phyloP scores from a whole-genome alignment of 1,284 basidiomycete genomes.

The Sparassis latifolia region DNA sequence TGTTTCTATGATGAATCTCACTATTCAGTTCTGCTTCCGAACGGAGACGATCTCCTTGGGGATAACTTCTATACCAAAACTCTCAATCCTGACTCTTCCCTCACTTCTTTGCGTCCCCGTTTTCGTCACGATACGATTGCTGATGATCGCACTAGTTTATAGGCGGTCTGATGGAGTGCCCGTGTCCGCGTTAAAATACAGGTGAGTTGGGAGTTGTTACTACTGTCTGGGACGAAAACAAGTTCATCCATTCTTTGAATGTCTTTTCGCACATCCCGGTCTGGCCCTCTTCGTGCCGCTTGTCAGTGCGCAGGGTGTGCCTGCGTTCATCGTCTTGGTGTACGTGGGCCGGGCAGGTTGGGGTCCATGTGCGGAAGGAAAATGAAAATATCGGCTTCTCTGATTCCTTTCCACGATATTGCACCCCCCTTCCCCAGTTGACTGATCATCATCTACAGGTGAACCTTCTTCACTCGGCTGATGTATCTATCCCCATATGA shows the following conservation, averaged over 20 bases:
- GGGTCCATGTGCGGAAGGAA: slow-evolving; percentile 31
- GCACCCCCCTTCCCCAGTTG: too few species aligned
- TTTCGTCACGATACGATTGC: not conserved
- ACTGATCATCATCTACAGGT: too few species aligned
- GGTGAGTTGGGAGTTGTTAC: slow-evolving; percentile 16
- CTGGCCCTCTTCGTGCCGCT: slow-evolving; percentile 25
- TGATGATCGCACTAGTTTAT: too few species aligned
- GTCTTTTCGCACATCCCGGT: slow-evolving; percentile 31
- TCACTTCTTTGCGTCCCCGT: slow-evolving; percentile 2
- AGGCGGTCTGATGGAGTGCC: too few species aligned
- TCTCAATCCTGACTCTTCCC: slow-evolving; percentile 32
- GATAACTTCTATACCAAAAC: slow-evolving; percentile 58
- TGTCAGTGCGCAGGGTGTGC: slow-evolving; percentile 28
- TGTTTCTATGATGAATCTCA: slow-evolving; percentile 42
- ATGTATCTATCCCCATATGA: too few species aligned
- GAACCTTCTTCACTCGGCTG: too few species aligned
- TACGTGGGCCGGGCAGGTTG: slow-evolving; percentile 28
- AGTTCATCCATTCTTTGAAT: slow-evolving; percentile 84
- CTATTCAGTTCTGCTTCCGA: slow-evolving; percentile 81
- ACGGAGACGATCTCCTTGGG: slow-evolving; percentile 66
- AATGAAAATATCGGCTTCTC: slow-evolving; percentile 70
- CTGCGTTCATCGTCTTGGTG: slow-evolving; percentile 44
- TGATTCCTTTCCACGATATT: slow-evolving; percentile 29
- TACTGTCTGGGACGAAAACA: slow-evolving; percentile 46
- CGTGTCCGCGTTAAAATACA: not conserved